Percentiles rank a stretch among this genome's conserved stretches.
Conservation (phyloP, 495 filamentous ascomycete species). For the Tuber borchii region DNA sequence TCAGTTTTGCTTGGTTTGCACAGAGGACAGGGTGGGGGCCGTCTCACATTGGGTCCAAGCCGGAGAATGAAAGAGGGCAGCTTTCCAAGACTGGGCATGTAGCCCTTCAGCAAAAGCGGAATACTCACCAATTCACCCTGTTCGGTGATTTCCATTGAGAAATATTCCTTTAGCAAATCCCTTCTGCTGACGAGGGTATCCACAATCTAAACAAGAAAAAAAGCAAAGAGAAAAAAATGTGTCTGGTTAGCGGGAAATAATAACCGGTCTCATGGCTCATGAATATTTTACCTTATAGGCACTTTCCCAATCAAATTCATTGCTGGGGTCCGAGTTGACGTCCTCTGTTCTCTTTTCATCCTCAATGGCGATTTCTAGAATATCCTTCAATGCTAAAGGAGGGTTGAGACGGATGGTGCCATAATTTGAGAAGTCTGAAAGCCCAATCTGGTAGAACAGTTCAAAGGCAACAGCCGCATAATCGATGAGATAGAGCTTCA, state of each 20-base stretch:
- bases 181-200: conserved; percentile 59
- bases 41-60: conserved; percentile 59
- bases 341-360: conserved; percentile 48
- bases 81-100: conserved; percentile 76
- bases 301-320: conserved; percentile 35
- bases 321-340: conserved; percentile 3
- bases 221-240: conserved; percentile 6
- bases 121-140: conserved; percentile 70
- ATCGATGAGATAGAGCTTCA: conserved; percentile 89
- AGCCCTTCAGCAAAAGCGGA: conserved; percentile 82
- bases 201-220: conserved; percentile 19
- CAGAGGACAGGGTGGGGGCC: conserved; percentile 6
- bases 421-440: conserved; percentile 96
- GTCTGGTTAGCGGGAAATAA: conserved; percentile 5
- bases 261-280: conserved; percentile 10
- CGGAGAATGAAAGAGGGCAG: conserved; percentile 82
- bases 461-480: conserved; percentile 83
- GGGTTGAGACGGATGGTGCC: conserved; percentile 75
- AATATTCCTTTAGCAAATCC: conserved; percentile 90
- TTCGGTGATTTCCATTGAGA: conserved; percentile 72
- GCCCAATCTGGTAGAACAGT: conserved; percentile 93
- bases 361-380: conserved; percentile 67
- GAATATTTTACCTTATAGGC: conserved; percentile 24
- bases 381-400: conserved; percentile 60
- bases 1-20: conserved; percentile 12